Base-by-base conservation (phyloP, 768 basidiomycete species). In the Crucibulum laeve region DNA sequence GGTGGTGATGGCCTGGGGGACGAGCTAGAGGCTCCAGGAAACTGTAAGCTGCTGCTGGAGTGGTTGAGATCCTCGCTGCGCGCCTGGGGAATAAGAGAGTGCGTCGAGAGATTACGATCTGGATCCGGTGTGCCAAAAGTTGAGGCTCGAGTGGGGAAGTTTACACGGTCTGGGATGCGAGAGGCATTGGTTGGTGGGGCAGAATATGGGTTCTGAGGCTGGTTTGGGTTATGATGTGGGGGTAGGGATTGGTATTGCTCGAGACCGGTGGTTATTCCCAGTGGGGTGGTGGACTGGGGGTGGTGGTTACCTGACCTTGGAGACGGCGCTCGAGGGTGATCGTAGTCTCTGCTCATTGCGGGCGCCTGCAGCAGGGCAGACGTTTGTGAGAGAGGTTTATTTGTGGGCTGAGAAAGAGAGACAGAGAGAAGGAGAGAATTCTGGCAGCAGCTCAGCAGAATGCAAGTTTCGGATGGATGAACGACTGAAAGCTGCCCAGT, bases 11-110 rank as follows among this genome's bases (percentile, higher is more conserved):
- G 72, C 26, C 67, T 63, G 34, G 73, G 68, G 52, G 75, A 71
- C 50, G 57, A 55, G 18, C 51, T 40, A 19, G 49, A 50, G 58
- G 46, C 49, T 45, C 34, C 49, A 25, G 44, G 51, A 42, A 33
- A 50, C 53, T 53, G 36, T 58, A 58, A 52, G 53, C 50, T 57
- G 45, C 53, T 50, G 26, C 45, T 52, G 36, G 62, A 54, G 59
- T 87, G 86, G 61, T 79, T 84, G 40, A 87, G 67, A 66, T 87
- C 87, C 54, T 84, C 77, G 64, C 86, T 89, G 42, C 75, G 80
- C 46, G 83, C 67, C 57, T 84, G 78, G 46, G 76, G 64, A 34
- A 55, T 44, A 34, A 60, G 53, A 45, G 52, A 47, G 53, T 61
- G 61, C 59, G 63, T 50, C 42, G 67, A 55, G 57, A 72, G 67